Evolutionary conservation across 2,329 filamentous ascomycete genomes (phyloP).

Genomic region (Orbilia quercus): DNA sequence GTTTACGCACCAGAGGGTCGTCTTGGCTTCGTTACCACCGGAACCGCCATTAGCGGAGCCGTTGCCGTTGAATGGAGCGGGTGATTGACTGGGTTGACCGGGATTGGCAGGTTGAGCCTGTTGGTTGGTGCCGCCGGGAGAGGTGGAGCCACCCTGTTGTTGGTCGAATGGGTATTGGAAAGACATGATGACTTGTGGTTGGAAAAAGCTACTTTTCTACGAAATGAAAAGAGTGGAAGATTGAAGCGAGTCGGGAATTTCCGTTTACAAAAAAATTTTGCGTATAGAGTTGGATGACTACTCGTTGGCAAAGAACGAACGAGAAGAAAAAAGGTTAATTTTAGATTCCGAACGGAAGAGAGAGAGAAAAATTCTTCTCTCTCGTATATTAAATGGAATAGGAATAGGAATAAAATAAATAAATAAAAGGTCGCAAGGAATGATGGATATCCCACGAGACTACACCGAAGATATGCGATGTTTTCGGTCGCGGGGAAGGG

Average conservation of each 20-base stretch:
- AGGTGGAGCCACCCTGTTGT: conserved; percentile 59
- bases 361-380: neutral
- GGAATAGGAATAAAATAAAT: neutral
- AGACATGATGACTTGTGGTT: conserved; percentile 57
- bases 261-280: conserved; percentile 30
- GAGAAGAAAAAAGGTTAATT: neutral
- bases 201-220: conserved; percentile 47
- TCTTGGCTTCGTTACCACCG: conserved; percentile 59
- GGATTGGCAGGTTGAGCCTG: conserved; percentile 57
- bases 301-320: neutral
- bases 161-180: conserved; percentile 58
- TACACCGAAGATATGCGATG: neutral
- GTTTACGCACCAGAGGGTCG: conserved; percentile 60
- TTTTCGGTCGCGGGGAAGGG: neutral
- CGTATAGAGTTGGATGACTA: conserved; percentile 32
- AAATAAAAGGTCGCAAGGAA: no score
- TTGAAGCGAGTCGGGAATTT: conserved; percentile 34
- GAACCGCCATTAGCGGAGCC: conserved; percentile 59
- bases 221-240: conserved; percentile 53
- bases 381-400: neutral
- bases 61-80: conserved; percentile 60
- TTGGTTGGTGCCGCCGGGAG: conserved; percentile 58
- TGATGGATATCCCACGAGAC: neutral
- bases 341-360: neutral
- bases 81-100: conserved; percentile 58